Conservation (phyloP, 2,329 filamentous ascomycete genomes). For the Mariannaea elegans region DNA sequence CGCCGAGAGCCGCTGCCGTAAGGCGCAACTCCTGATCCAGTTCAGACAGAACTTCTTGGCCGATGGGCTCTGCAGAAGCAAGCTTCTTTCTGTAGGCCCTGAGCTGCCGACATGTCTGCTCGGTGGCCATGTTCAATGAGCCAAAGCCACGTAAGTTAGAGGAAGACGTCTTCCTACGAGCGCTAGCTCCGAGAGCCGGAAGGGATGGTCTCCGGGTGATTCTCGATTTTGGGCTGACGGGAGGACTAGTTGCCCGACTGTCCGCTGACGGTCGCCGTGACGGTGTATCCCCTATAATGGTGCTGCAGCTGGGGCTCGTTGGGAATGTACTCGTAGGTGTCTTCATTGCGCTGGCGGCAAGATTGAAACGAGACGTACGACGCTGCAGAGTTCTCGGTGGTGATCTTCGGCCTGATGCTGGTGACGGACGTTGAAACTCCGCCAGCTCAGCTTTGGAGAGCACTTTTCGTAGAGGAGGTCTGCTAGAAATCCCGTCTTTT, state of each 20-base stretch:
- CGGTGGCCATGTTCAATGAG: slow-evolving; percentile 68
- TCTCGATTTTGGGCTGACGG: slow-evolving; percentile 58
- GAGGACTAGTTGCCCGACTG: slow-evolving; percentile 57
- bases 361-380: slow-evolving; percentile 62
- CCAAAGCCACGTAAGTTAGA: slow-evolving; percentile 61
- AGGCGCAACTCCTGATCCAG: slow-evolving; percentile 72
- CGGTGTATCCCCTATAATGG: slow-evolving; percentile 55
- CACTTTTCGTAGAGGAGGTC: slow-evolving; percentile 83
- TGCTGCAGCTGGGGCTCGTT: slow-evolving; percentile 50
- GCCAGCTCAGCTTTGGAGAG: slow-evolving; percentile 88
- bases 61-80: slow-evolving; percentile 63
- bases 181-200: slow-evolving; percentile 55
- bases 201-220: slow-evolving; percentile 63
- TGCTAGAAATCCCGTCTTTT: slow-evolving; percentile 62
- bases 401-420: slow-evolving; percentile 59
- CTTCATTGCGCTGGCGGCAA: slow-evolving; percentile 47
- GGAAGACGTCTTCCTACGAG: slow-evolving; percentile 60
- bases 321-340: slow-evolving; percentile 53
- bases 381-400: slow-evolving; percentile 64
- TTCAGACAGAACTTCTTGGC: slow-evolving; percentile 66
- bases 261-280: slow-evolving; percentile 57
- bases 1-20: slow-evolving; percentile 68
- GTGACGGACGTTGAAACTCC: slow-evolving; percentile 71
- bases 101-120: slow-evolving; percentile 70
- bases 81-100: slow-evolving; percentile 72